Conservation (phyloP, 2,329 filamentous ascomycete species). For the Xylaria polymorpha region DNA sequence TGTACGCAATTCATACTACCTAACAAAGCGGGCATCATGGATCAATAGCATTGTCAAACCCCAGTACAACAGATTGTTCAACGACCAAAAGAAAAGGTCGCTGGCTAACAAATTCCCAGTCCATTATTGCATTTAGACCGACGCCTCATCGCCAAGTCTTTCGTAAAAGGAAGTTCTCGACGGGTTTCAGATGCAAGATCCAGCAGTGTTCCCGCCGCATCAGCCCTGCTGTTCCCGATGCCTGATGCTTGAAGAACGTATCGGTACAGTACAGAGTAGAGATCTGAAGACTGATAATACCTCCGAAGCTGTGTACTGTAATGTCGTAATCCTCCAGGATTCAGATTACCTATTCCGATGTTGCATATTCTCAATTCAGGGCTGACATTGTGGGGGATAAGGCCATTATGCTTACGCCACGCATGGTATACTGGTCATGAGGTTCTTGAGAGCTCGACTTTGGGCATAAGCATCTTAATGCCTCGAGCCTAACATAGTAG, state of each 20-base stretch:
- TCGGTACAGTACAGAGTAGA: too few species aligned
- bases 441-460: constrained; percentile 2
- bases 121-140: constrained; percentile 4
- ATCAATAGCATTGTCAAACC: constrained; percentile 11
- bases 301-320: constrained; percentile 1
- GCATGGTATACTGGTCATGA: constrained; percentile 7
- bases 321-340: constrained; percentile 34
- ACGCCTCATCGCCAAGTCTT: constrained; percentile 12
- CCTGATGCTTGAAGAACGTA: not conserved
- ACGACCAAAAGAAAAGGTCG: constrained; percentile 16
- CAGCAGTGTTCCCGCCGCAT: not conserved
- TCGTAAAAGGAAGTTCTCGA: constrained; percentile 7
- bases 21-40: constrained; percentile 22
- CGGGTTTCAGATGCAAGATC: constrained; percentile 3
- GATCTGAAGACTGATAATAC: constrained; percentile 8
- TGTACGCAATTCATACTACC: constrained; percentile 26
- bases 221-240: not conserved
- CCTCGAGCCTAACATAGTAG: not conserved
- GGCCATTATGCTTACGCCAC: constrained; percentile 22
- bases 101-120: not conserved
- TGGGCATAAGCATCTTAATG: not conserved
- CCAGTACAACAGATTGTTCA: constrained; percentile 1
- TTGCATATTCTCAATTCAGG: constrained; percentile 18
- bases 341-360: constrained; percentile 19
- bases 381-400: constrained; percentile 31